Percentiles rank a stretch among this genome's conserved stretches.
phyloP scores from a whole-genome alignment of 1,139 yeast species.

The Nakaseomyces nivariensis region DNA sequence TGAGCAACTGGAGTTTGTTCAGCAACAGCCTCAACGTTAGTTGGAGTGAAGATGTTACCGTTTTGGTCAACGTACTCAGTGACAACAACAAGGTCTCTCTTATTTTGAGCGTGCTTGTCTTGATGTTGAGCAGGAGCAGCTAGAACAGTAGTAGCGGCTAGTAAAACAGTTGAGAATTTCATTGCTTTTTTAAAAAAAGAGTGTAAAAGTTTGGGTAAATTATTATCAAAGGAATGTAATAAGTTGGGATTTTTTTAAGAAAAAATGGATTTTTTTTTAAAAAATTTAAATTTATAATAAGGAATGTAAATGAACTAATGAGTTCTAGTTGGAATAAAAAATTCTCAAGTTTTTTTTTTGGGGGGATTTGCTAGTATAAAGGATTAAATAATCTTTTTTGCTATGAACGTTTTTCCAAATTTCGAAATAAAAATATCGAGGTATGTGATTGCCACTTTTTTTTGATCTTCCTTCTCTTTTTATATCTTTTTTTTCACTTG shows the following conservation, averaged over 20 bases:
- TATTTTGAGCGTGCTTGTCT: conserved; percentile 45
- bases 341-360: not conserved
- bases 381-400: no score
- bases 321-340: not conserved
- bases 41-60: conserved; percentile 29
- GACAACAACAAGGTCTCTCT: conserved; percentile 42
- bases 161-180: conserved; percentile 7
- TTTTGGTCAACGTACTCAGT: conserved; percentile 38
- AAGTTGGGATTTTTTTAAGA: not conserved
- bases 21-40: conserved; percentile 14
- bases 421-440: no score
- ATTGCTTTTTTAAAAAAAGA: not conserved
- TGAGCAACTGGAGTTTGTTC: conserved; percentile 8
- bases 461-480: no score
- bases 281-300: not conserved
- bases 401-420: no score
- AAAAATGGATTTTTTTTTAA: not conserved
- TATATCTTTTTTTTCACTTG: no score
- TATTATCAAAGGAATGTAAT: conserved; percentile 2
- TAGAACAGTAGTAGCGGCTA: conserved; percentile 14
- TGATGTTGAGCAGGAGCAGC: conserved; percentile 38
- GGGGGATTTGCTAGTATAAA: not conserved
- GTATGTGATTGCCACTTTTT: no score
- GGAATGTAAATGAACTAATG: not conserved
- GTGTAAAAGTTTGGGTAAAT: not conserved